Percentiles rank a stretch among this genome's conserved stretches.
phyloP scores from a whole-genome alignment of 768 basidiomycete genomes.

The Podaxis sp. region DNA sequence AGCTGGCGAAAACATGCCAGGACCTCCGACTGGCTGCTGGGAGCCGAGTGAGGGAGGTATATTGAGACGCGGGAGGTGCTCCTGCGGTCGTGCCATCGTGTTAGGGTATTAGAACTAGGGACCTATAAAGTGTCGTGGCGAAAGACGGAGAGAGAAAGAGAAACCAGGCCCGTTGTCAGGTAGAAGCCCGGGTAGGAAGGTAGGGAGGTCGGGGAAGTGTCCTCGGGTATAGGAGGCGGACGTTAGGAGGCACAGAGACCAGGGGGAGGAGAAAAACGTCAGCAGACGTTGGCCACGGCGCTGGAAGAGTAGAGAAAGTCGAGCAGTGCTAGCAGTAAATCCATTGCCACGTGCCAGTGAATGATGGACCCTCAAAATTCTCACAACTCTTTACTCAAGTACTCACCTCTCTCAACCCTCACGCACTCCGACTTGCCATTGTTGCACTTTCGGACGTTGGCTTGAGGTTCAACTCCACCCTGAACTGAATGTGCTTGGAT shows the following conservation, averaged over 20 bases:
- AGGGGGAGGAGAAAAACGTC: neutral
- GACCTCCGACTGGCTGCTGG: constrained; percentile 52
- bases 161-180: neutral
- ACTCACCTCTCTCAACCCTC: neutral
- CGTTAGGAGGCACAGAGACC: neutral
- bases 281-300: constrained; percentile 6
- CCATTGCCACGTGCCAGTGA: constrained; percentile 11
- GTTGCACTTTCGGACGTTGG: no score
- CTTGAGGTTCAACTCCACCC: no score
- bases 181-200: neutral
- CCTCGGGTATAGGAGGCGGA: neutral
- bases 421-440: neutral
- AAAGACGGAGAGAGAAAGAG: no score
- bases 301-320: neutral
- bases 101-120: constrained; percentile 5
- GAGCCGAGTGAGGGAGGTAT: constrained; percentile 53
- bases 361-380: constrained; percentile 8
- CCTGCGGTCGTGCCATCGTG: constrained; percentile 45
- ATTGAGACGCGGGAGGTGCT: constrained; percentile 56
- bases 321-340: neutral
- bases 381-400: neutral
- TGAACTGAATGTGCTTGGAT: neutral
- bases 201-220: neutral
- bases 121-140: neutral
- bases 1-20: constrained; percentile 62